Evolutionary conservation across 345 rosid species (phyloP).

Genomic region (Hibiscus tridactylites): DNA sequence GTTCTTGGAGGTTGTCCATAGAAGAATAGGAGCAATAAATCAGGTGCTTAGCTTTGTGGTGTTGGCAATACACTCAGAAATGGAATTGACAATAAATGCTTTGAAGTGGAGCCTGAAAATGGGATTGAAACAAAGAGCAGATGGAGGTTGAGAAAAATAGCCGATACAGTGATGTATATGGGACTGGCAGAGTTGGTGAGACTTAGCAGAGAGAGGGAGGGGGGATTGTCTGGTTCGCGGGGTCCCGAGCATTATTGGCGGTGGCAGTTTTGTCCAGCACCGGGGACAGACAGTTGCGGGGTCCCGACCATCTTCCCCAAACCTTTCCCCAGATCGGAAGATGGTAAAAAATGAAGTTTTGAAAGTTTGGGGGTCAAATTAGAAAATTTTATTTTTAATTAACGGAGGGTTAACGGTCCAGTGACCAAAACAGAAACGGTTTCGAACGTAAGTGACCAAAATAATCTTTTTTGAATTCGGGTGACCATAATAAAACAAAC

Average conservation of each 20-base stretch:
- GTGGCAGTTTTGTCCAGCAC: constrained; percentile 68
- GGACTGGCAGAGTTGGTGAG: constrained; percentile 32
- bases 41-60: constrained; percentile 11
- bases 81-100: constrained; percentile 31
- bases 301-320: too few relatives aligned
- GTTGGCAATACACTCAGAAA: background rate
- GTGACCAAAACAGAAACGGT: too few relatives aligned
- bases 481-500: too few relatives aligned
- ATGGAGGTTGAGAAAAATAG: constrained; percentile 16
- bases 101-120: constrained; percentile 2
- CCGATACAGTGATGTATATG: constrained; percentile 11
- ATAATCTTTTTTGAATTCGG: too few relatives aligned
- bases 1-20: constrained; percentile 70
- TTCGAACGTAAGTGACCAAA: too few relatives aligned
- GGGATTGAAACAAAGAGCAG: constrained; percentile 11
- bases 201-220: constrained; percentile 19
- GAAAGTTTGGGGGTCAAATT: too few relatives aligned
- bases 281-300: constrained; percentile 69
- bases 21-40: constrained; percentile 33
- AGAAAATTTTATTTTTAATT: too few relatives aligned
- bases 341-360: too few relatives aligned
- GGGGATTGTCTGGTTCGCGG: constrained; percentile 27
- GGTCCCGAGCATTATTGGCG: constrained; percentile 34
- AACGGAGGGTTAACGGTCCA: too few relatives aligned
- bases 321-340: too few relatives aligned